Evolutionary conservation across 495 filamentous ascomycete species (phyloP).

Genomic region (Aspergillus cavernicola): DNA sequence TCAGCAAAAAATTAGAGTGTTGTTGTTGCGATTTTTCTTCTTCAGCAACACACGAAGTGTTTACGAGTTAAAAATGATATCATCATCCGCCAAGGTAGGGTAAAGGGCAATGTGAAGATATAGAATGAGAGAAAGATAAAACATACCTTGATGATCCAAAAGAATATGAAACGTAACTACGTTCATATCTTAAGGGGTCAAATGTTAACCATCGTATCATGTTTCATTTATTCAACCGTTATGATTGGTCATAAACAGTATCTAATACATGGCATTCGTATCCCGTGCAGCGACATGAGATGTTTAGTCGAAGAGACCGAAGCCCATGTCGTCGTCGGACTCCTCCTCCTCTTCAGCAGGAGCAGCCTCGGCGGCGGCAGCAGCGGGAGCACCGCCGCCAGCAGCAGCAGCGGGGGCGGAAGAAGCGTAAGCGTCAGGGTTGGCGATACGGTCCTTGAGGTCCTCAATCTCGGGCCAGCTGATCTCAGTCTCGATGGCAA

Average conservation of each 20-base stretch:
- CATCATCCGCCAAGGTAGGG: conserved; percentile 45
- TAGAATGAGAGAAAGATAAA: conserved; percentile 9
- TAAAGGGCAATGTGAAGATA: not conserved
- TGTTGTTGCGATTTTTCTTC: conserved; percentile 54
- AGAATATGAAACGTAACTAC: conserved; percentile 38
- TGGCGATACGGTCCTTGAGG: conserved; percentile 98
- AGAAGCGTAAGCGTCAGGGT: conserved; percentile 89
- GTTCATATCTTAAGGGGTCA: conserved; percentile 32
- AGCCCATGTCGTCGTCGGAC: conserved; percentile 51
- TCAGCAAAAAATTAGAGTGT: conserved; percentile 66
- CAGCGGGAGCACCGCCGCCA: conserved; percentile 41
- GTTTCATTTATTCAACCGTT: conserved; percentile 29
- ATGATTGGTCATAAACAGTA: conserved; percentile 31
- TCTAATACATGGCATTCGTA: conserved; percentile 44
- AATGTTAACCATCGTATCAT: conserved; percentile 29
- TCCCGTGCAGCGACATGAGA: conserved; percentile 23
- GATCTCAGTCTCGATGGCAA: conserved; percentile 87
- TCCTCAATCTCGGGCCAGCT: conserved; percentile 94
- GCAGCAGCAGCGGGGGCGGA: conserved; percentile 65
- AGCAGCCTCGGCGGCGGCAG: conserved; percentile 49
- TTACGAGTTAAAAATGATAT: conserved; percentile 56
- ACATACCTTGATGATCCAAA: conserved; percentile 29
- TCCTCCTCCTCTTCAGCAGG: conserved; percentile 50
- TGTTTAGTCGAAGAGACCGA: conserved; percentile 58
- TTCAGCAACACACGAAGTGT: conserved; percentile 38